Percentiles rank a stretch among this genome's conserved stretches.
phyloP scores from a whole-genome alignment of 257 asterid species.

The Hygrophila difformis region DNA sequence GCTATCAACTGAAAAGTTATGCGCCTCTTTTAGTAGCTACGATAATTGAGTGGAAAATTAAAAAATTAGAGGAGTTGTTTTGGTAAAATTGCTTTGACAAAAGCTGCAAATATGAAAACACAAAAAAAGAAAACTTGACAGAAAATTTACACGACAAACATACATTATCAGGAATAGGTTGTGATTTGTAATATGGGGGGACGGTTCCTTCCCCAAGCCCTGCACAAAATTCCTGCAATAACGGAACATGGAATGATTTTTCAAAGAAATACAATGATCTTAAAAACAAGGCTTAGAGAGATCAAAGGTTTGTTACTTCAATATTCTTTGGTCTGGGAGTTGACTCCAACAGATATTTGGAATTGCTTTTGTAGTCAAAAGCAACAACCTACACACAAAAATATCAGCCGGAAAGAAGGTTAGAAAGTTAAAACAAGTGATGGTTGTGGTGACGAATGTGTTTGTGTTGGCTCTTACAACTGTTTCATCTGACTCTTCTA shows the following conservation, averaged over 20 bases:
- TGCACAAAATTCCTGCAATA: conserved; percentile 64
- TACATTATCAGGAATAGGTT: conserved; percentile 68
- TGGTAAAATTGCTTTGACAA: too few relatives aligned
- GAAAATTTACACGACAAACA: conserved; percentile 23
- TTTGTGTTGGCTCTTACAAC: conserved; percentile 31
- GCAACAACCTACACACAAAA: conserved; percentile 44
- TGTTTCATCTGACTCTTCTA: conserved; percentile 60
- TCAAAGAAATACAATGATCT: conserved; percentile 5
- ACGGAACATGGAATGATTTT: conserved; percentile 7
- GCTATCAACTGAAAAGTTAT: too few relatives aligned
- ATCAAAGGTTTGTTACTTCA: conserved; percentile 37
- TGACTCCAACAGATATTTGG: conserved; percentile 61
- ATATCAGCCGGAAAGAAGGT: background rate
- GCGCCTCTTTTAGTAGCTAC: too few relatives aligned
- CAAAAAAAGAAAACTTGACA: background rate
- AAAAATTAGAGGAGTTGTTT: too few relatives aligned
- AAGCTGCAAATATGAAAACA: background rate
- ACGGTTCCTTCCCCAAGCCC: conserved; percentile 46
- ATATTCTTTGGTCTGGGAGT: conserved; percentile 51
- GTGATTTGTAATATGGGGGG: conserved; percentile 74
- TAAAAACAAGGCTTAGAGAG: conserved; percentile 13
- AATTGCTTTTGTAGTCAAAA: conserved; percentile 53
- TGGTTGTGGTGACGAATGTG: conserved; percentile 12
- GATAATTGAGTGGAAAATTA: too few relatives aligned
- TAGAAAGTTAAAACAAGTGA: conserved; percentile 18